Evolutionary conservation across 192 early-diverging fungal species (phyloP), one percentile per base, ranked within the genome.

Genomic region (Coemansia sp.): DNA sequence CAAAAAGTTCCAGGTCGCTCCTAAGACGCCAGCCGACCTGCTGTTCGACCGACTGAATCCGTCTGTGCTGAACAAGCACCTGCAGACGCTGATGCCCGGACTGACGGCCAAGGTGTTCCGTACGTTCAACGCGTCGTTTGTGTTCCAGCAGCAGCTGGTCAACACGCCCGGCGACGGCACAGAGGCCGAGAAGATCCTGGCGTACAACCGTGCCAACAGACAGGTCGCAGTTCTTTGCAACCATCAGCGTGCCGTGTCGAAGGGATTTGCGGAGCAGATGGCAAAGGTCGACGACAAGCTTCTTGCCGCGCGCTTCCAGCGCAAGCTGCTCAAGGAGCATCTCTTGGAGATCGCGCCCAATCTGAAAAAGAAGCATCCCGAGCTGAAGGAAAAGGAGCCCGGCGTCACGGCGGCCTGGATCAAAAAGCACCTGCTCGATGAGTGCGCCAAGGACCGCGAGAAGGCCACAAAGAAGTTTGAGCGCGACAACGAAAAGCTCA

Each of bases 31-130:
- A 30, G 85, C 86, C 16, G 90, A 97, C 64, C 81, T 86, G 65
- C 79, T 97, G 60, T 98, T 98, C 83, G 97, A 98, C 75, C 88
- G 95, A 24, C 71, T 98, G 20, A 92, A 79, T 86, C 92, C 95
- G 3, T 59, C 85, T 1, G 62, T 77, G 39, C 78, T 98, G 55
- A 98, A 98, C 75, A 97, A 93, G 77, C 90, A 95, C 68, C 69
- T 98, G 58, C 85, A 86, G 27, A 86, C 63, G 32, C 86, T 90
- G 64, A 97, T 97, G 94, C 79, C 84, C 14, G 94, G 95, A 6
- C 74, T 98, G 52, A 94, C 93, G 6, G 97, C 95, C 50, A 98
- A 98, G 74, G 97, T 98, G 16, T 98, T 98, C 82, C 95, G 97
- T 92, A 98, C 97, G 23, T 97, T 86, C 77, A 98, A 98, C 66